Conservation (phyloP, 495 filamentous ascomycete genomes). For the Penicillium simplicissimum region DNA sequence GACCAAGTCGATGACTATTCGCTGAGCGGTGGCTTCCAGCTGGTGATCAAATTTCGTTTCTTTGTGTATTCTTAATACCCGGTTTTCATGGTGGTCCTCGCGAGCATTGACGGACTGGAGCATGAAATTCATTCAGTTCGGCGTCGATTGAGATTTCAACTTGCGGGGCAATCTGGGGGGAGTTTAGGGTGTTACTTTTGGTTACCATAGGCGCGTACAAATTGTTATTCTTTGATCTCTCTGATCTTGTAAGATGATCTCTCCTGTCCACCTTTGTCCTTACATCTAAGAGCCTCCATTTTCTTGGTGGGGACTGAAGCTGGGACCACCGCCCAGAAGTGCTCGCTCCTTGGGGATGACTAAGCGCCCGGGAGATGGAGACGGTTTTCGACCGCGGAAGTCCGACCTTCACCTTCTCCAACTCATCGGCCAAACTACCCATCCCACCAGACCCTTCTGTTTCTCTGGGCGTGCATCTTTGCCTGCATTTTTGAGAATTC, state of each 20-base stretch:
- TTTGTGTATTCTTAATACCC: slow-evolving; percentile 24
- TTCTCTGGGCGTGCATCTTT: slow-evolving; percentile 2
- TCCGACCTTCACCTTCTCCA: slow-evolving; percentile 46
- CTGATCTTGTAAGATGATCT: not conserved
- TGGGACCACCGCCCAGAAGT: not conserved
- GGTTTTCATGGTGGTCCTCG: slow-evolving; percentile 24
- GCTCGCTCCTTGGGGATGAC: slow-evolving; percentile 29
- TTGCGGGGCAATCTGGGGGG: slow-evolving; percentile 12
- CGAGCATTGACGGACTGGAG: slow-evolving; percentile 31
- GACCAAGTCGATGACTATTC: slow-evolving; percentile 96
- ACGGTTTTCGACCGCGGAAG: slow-evolving; percentile 44
- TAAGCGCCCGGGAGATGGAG: slow-evolving; percentile 38
- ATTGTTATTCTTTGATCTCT: slow-evolving; percentile 14
- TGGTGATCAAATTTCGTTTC: slow-evolving; percentile 12
- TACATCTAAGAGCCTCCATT: not conserved
- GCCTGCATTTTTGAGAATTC: not conserved
- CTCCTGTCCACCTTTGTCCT: not conserved
- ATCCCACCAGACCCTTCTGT: slow-evolving; percentile 11
- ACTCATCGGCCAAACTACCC: slow-evolving; percentile 33
- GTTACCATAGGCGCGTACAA: slow-evolving; percentile 19
- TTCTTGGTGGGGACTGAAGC: not conserved
- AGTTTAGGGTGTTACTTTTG: slow-evolving; percentile 20
- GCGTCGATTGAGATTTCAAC: slow-evolving; percentile 17
- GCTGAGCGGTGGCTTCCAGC: slow-evolving; percentile 52
- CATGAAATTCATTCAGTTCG: slow-evolving; percentile 15